Conservation (phyloP, 805 yeast genomes). For the Sugiyamaella marilandica region DNA sequence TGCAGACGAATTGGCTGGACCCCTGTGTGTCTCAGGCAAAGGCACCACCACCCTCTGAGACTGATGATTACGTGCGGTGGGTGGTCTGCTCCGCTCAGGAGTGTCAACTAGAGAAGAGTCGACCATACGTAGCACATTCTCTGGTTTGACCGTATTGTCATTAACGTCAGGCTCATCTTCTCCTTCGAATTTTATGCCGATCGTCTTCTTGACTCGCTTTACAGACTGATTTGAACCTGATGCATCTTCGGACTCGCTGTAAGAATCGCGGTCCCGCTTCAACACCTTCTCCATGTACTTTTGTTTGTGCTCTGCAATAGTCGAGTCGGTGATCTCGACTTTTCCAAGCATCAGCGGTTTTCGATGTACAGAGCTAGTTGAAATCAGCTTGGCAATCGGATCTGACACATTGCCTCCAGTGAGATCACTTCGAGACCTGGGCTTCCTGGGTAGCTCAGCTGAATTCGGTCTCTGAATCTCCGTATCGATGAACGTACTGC, state of each 20-base stretch:
- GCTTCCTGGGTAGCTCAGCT: constrained; percentile 10
- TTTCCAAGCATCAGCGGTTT: constrained; percentile 14
- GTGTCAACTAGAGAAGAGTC: constrained; percentile 35
- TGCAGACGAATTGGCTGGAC: no score
- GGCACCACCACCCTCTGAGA: no score
- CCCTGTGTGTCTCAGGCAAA: no score
- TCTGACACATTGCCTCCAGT: constrained; percentile 4
- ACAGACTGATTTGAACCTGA: constrained; percentile 11
- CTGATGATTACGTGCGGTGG: no score
- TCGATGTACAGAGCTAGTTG: neutral
- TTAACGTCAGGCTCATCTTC: constrained; percentile 22
- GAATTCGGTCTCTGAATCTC: constrained; percentile 20
- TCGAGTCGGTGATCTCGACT: constrained; percentile 13
- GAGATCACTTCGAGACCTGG: constrained; percentile 7
- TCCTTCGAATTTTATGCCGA: constrained; percentile 18
- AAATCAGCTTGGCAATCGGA: constrained; percentile 3
- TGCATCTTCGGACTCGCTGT: constrained; percentile 13
- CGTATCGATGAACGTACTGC: constrained; percentile 31
- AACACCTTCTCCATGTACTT: constrained; percentile 8
- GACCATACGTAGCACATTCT: constrained; percentile 34
- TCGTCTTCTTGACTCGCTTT: constrained; percentile 18
- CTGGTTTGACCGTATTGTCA: constrained; percentile 27
- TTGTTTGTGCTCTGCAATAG: constrained; percentile 7
- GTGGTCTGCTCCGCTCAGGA: constrained; percentile 23
- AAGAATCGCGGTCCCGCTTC: constrained; percentile 17